phyloP scores from a whole-genome alignment of 2,329 filamentous ascomycete genomes.

The Huntiella bhutanensis region DNA sequence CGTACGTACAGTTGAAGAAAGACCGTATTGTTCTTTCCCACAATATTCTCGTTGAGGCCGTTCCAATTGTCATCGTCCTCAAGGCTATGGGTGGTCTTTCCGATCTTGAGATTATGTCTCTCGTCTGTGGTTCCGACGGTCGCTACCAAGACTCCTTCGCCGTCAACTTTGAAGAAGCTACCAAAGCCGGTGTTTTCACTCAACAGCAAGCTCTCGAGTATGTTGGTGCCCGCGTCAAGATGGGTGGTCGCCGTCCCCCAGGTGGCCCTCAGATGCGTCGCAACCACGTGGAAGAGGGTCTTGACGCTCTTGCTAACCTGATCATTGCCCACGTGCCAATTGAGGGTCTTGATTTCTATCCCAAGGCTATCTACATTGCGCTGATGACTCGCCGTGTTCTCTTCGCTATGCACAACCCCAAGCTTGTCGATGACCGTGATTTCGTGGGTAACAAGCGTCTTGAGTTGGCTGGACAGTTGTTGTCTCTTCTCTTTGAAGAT shows the following conservation, averaged over 20 bases:
- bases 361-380: constrained; percentile 91
- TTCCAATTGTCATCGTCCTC: constrained; percentile 86
- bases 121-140: constrained; percentile 74
- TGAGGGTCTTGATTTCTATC: constrained; percentile 77
- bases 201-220: constrained; percentile 93
- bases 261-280: constrained; percentile 37
- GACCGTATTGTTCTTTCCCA: constrained; percentile 77
- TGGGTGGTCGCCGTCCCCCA: constrained; percentile 49
- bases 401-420: constrained; percentile 80
- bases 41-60: constrained; percentile 79
- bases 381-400: constrained; percentile 94
- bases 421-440: constrained; percentile 84
- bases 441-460: constrained; percentile 96
- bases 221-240: constrained; percentile 72
- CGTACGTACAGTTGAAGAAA: constrained; percentile 86
- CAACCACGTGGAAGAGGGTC: constrained; percentile 74
- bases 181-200: constrained; percentile 67
- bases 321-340: constrained; percentile 92
- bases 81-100: constrained; percentile 88
- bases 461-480: constrained; percentile 81
- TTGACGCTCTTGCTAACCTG: constrained; percentile 81
- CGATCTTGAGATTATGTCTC: constrained; percentile 82
- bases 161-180: constrained; percentile 85
- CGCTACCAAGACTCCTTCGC: constrained; percentile 88
- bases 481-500: constrained; percentile 90